Conservation (phyloP, 768 basidiomycete genomes). For the Fistulinella prunicolor region DNA sequence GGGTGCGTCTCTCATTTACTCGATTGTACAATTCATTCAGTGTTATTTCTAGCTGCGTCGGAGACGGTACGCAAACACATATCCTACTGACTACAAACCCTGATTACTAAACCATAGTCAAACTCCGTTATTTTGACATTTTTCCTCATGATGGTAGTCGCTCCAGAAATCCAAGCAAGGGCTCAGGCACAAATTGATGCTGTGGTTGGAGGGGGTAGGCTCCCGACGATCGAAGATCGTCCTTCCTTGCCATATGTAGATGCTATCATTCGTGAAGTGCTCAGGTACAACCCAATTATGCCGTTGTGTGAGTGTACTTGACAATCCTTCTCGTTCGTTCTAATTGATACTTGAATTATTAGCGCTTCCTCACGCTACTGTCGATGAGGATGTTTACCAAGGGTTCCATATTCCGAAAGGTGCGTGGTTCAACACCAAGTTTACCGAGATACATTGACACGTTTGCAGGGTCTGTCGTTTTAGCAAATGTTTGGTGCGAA, state of each 20-base stretch:
- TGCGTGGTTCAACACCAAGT: background rate
- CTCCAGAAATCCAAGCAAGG: slow-evolving; percentile 7
- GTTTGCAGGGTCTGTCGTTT: slow-evolving; percentile 1
- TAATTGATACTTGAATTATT: background rate
- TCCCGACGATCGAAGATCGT: slow-evolving; percentile 11
- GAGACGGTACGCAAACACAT: slow-evolving; percentile 5
- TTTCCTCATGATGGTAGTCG: slow-evolving; percentile 9
- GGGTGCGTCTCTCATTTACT: background rate
- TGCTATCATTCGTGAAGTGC: slow-evolving; percentile 5
- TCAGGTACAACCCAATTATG: slow-evolving; percentile 1
- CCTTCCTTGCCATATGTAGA: slow-evolving; percentile 4
- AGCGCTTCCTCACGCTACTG: slow-evolving; percentile 4
- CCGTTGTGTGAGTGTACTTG: slow-evolving; percentile 7
- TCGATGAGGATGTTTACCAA: slow-evolving; percentile 5
- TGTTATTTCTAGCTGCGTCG: slow-evolving; percentile 1
- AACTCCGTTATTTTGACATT: slow-evolving; percentile 1
- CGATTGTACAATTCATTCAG: background rate
- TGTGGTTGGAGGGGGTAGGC: slow-evolving; percentile 2
- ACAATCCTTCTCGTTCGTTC: background rate
- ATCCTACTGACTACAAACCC: background rate
- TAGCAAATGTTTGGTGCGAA: slow-evolving; percentile 16
- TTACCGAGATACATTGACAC: background rate
- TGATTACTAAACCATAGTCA: background rate
- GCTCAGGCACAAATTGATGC: slow-evolving; percentile 12
- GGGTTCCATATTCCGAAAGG: slow-evolving; percentile 13